Base-by-base conservation (phyloP, 139 green algal genomes). In the Chlorella sp. region DNA sequence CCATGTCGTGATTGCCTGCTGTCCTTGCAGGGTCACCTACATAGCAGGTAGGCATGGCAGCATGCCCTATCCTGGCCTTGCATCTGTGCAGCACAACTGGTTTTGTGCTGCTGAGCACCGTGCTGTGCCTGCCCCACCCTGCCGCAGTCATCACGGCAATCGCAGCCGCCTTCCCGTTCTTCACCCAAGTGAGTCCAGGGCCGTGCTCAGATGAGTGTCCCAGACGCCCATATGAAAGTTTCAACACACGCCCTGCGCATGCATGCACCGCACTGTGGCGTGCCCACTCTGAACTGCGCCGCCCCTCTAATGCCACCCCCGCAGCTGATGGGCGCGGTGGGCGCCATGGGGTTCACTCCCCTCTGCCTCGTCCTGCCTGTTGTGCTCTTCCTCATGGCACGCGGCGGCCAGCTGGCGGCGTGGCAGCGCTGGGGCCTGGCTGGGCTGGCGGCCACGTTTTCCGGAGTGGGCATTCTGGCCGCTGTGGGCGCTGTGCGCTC, bases 401-500 rank as follows among this genome's bases (percentile, higher is more conserved):
- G 71, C 25, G 71, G 71, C 71, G 11, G 25, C 11, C 36, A 17
- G 5, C 64, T 74, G 68, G 12, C 12, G 68, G n/a, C 68, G 32
- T 26, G 20, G 68, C n/a, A 18, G 18, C 44, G 30, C 15, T 74
- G 68, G 71, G 41, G 39, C 71, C 36, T 55, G 15, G 71, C 60
- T 32, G 25, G 4, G 41, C 28, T 38, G 5, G 72, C 72, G 28
- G 72, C 28, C 17, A 3, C 13, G 11, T 79, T 36, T 0, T 13
- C 72, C 2, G 44, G 12, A 11, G 44, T 44, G 44, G 72, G 72
- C 25, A 25, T 79, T 1, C 44, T 39, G 72, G 72, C 72, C 26
- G 44, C 72, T 44, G 28, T 79, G 25, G 72, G 72, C n/a, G 25
- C 72, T 25, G 44, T 79, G 72, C 72, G 72, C 26, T 25, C 72